These are phyloP conservation scores for Apiospora aurea DNA, from an alignment of 2,329 filamentous ascomycete genomes.

Conservation along the genomic window DNA sequence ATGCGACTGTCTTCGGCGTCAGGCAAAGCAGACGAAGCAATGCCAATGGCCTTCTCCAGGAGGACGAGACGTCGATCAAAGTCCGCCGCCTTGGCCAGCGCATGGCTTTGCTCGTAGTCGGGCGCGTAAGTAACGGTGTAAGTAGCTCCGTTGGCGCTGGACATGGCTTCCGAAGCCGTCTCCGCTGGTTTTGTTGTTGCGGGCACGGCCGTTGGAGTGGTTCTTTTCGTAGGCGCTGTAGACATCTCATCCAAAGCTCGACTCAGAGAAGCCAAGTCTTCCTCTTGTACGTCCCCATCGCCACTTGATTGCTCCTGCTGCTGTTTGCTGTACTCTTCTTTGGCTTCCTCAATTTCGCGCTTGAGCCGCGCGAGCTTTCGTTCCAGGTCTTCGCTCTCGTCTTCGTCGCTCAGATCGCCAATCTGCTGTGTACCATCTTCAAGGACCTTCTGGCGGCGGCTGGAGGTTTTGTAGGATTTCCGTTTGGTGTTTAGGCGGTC, in stretches of 20 bases:
- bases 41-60: conserved; percentile 82
- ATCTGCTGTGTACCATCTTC: conserved; percentile 71
- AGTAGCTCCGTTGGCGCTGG: conserved; percentile 50
- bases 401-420: conserved; percentile 75
- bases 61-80: conserved; percentile 84
- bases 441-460: conserved; percentile 68
- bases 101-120: conserved; percentile 71
- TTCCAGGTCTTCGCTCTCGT: conserved; percentile 65
- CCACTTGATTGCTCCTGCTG: conserved; percentile 50
- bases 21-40: conserved; percentile 73
- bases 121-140: conserved; percentile 72
- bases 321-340: conserved; percentile 64
- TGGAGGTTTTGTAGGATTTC: conserved; percentile 82
- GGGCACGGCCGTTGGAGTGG: conserved; percentile 31
- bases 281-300: conserved; percentile 51
- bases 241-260: conserved; percentile 74
- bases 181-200: conserved; percentile 34
- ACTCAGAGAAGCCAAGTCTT: conserved; percentile 73
- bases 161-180: conserved; percentile 29
- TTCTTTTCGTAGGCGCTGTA: conserved; percentile 31
- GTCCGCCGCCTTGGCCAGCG: conserved; percentile 81
- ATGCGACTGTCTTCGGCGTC: conserved; percentile 64
- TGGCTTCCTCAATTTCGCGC: conserved; percentile 65
- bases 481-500: conserved; percentile 85
- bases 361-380: conserved; percentile 82